A percentile compares a stretch with the other conserved stretches of the same genome.
Conservation (phyloP, 2,329 filamentous ascomycete genomes). For the Ascochyta pisi region DNA sequence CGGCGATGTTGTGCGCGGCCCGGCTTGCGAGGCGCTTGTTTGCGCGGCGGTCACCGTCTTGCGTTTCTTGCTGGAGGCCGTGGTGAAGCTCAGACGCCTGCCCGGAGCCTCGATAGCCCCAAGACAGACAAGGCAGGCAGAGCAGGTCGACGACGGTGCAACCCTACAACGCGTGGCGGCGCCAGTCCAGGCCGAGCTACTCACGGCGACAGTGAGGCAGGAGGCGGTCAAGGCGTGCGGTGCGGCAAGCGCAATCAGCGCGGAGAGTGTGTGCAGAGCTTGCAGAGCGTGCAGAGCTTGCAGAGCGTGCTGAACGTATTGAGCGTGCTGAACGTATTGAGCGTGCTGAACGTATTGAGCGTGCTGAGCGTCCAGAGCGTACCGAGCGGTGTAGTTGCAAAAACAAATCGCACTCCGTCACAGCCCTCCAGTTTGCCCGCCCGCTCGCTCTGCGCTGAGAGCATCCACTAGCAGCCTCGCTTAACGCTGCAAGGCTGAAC, state of each 20-base stretch:
- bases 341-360: constrained; percentile 2
- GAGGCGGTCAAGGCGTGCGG: constrained; percentile 25
- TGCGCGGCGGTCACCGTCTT: constrained; percentile 50
- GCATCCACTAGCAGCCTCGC: constrained; percentile 15
- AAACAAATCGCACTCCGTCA: constrained; percentile 18
- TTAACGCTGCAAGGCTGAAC: constrained; percentile 15
- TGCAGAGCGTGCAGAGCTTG: no score
- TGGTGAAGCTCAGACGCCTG: constrained; percentile 48
- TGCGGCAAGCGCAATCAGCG: constrained; percentile 32
- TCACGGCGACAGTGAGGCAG: constrained; percentile 12
- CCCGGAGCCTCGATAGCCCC: constrained; percentile 50
- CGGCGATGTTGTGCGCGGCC: constrained; percentile 24
- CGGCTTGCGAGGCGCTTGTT: constrained; percentile 16
- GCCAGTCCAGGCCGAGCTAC: constrained; percentile 22
- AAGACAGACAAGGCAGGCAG: constrained; percentile 34
- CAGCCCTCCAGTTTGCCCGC: constrained; percentile 16
- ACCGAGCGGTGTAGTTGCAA: constrained; percentile 24
- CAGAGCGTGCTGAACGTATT: no score
- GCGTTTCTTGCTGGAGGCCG: constrained; percentile 56
- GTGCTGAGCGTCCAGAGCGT: not conserved
- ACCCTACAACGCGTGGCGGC: constrained; percentile 20
- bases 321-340: constrained; percentile 8
- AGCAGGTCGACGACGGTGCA: constrained; percentile 1
- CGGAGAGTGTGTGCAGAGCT: constrained; percentile 21
- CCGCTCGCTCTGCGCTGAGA: not conserved